Percentiles rank a stretch among this genome's conserved stretches.
Evolutionary conservation across 129 eudicot species (phyloP).

Genomic region (Glebionis coronaria): DNA sequence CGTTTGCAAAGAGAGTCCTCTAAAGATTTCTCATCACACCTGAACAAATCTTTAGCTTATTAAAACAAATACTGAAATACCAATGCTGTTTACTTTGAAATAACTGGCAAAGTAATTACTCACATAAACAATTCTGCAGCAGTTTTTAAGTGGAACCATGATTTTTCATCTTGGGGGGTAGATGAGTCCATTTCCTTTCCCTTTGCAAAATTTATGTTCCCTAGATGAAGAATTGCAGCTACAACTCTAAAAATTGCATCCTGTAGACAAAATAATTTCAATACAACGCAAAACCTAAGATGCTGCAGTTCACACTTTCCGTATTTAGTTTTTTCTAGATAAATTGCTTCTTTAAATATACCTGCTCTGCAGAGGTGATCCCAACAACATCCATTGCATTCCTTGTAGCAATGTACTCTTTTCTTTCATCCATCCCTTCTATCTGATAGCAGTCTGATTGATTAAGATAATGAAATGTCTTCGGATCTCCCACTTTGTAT

Average conservation of each 20-base stretch:
- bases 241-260: constrained; percentile 96
- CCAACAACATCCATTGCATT: constrained; percentile 99
- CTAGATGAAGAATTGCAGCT: constrained; percentile 97
- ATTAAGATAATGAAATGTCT: constrained; percentile 82
- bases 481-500: constrained; percentile 82
- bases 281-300: neutral
- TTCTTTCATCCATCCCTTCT: constrained; percentile 81
- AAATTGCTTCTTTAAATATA: constrained; percentile 27
- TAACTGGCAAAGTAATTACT: constrained; percentile 10
- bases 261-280: constrained; percentile 39
- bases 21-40: constrained; percentile 88
- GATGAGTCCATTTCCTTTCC: constrained; percentile 94
- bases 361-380: constrained; percentile 83
- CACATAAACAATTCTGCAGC: constrained; percentile 94
- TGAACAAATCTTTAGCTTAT: constrained; percentile 29
- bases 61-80: constrained; percentile 9
- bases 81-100: constrained; percentile 11
- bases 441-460: constrained; percentile 82
- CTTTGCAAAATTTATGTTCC: constrained; percentile 85
- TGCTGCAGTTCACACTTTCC: neutral
- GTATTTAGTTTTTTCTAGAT: constrained; percentile 5
- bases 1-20: constrained; percentile 99
- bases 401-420: constrained; percentile 77
- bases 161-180: constrained; percentile 91
- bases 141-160: constrained; percentile 79